Evolutionary conservation across 1,284 basidiomycete species (phyloP), one percentile per base, ranked within the genome.

Genomic region (Apiotrichum siamense): DNA sequence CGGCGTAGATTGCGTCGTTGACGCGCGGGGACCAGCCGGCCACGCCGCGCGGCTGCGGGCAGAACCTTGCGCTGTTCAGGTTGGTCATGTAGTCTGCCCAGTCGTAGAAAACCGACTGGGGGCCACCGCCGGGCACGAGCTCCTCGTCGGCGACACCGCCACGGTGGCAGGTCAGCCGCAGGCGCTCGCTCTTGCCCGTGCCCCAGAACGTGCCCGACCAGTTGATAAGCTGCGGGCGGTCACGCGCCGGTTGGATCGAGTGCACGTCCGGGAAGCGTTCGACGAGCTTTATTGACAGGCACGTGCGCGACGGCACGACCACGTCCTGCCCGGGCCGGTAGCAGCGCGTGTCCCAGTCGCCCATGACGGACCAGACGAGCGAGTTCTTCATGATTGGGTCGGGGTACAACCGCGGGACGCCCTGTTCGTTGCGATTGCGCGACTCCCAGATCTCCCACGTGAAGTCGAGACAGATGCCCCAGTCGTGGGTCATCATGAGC

Each of bases 1-100:
- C 76, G 10, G 76, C 74, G 53, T 67, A 77, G 44, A 77, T 74
- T n/a, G 74, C 75, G 54, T 77, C 76, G 59, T 68, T 73, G 4
- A 71, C 66, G n/a, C 75, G 67, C 9, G 75, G 73, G 4, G 75
- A 73, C 75, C 76, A 73, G 47, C 73, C 69, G 17, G 72, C 69
- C 9, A 72, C 66, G 48, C 75, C 75, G 17, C 70, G 60, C 13
- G 76, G 75, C 37, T 76, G 66, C 15, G 75, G 66, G 59, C 76
- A 77, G 63, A 77, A 77, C 21, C 73, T 65, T 37, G 74, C 66
- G 24, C 65, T 58, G 32, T 62, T 64, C 24, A 77, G 63, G 27
- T 73, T 70, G 17, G 65, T 64, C 62, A 76, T 69, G 61, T 77
- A 77, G 27, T 70, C 63, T 23, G 67, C 64, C 67, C 67, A 68